Conservation (phyloP, 176 grass and related monocot genomes). For the Lolium multiflorum region DNA sequence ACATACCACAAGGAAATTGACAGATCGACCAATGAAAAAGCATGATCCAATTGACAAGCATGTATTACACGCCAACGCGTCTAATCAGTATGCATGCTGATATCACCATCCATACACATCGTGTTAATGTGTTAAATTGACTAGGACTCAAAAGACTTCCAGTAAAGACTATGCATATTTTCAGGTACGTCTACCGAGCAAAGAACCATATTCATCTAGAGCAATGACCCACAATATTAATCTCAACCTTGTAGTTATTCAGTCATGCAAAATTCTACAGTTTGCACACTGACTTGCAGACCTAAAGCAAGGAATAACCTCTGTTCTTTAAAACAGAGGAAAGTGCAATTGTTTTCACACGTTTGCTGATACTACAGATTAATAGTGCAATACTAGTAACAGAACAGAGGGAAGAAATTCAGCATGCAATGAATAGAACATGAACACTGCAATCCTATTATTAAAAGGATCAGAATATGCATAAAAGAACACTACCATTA, state of each 20-base stretch:
- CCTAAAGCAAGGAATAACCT: not conserved
- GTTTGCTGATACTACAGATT: too few species aligned
- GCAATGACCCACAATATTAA: not conserved
- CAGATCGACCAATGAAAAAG: not conserved
- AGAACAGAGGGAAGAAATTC: too few species aligned
- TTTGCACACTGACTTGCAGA: not conserved
- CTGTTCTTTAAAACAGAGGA: too few species aligned
- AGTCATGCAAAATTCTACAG: not conserved
- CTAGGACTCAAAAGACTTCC: not conserved
- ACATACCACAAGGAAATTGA: not conserved
- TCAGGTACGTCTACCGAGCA: not conserved
- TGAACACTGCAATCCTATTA: too few species aligned
- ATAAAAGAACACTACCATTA: too few species aligned
- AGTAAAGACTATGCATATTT: not conserved
- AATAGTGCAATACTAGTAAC: too few species aligned
- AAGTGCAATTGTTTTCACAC: too few species aligned
- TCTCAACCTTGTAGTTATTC: not conserved
- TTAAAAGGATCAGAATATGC: too few species aligned
- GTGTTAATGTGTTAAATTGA: not conserved
- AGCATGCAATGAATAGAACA: too few species aligned
- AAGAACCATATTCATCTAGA: not conserved
- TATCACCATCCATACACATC: conserved; percentile 9
- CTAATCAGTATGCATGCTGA: not conserved
- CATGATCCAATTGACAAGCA: not conserved
- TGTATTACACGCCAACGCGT: not conserved